phyloP scores from a whole-genome alignment of 2,329 filamentous ascomycete genomes.

The Escovopsis sp. region DNA sequence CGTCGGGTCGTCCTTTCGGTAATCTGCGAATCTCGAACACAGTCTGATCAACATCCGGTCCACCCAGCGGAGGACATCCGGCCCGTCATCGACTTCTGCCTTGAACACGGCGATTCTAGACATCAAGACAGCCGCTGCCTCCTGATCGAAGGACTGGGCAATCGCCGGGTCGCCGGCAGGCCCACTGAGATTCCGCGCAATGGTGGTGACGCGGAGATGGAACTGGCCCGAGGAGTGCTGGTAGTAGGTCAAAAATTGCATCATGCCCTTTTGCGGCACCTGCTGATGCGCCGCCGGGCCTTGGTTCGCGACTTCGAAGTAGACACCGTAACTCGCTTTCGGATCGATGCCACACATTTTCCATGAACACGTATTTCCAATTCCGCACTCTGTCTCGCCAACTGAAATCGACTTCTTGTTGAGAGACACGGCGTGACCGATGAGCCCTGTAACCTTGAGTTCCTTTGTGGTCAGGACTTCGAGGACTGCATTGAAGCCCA shows the following conservation, averaged over 20 bases:
- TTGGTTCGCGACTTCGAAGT: conserved; percentile 95
- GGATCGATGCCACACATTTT: conserved; percentile 99
- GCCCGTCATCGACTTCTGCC: conserved; percentile 93
- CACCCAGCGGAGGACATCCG: conserved; percentile 96
- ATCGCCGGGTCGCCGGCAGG: conserved; percentile 89
- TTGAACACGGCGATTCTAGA: conserved; percentile 99
- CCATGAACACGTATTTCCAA: conserved; percentile 97
- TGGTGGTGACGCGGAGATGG: conserved; percentile 88
- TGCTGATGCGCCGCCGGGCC: conserved; percentile 77
- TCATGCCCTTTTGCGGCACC: conserved; percentile 80
- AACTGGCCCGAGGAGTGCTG: conserved; percentile 95
- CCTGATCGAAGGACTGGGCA: conserved; percentile 94
- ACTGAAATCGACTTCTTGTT: conserved; percentile 98
- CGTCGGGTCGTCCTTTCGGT: conserved; percentile 92
- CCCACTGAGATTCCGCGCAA: conserved; percentile 79
- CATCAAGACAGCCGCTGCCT: conserved; percentile 95
- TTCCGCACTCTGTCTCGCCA: conserved; percentile 94
- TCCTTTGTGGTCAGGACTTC: conserved; percentile 97
- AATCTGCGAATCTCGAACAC: conserved; percentile 93
- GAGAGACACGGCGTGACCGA: conserved; percentile 88
- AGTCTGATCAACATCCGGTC: conserved; percentile 96
- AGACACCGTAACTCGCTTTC: conserved; percentile 82
- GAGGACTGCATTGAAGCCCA: conserved; percentile 95
- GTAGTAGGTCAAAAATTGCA: conserved; percentile 98
- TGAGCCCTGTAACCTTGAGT: conserved; percentile 91